Percentiles rank a stretch among this genome's conserved stretches.
Conservation (phyloP, 352 stramenopile genomes). For the Phytophthora pseudosyringae region DNA sequence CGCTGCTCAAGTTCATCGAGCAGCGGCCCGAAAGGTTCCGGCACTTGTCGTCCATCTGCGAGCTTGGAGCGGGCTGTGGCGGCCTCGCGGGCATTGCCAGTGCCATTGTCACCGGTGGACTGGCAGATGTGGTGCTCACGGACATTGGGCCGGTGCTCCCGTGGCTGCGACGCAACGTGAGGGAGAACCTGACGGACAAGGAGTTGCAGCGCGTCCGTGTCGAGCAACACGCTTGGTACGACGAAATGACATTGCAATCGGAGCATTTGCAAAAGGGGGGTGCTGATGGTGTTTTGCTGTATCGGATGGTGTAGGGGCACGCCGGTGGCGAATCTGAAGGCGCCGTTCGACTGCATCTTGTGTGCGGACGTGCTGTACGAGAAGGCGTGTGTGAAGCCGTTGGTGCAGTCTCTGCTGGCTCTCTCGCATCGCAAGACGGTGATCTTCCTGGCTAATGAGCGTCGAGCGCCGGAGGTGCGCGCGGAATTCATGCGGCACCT, state of each 20-base stretch:
- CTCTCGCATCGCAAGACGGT: conserved; percentile 80
- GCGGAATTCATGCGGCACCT: conserved; percentile 75
- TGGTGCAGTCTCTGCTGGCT: conserved; percentile 83
- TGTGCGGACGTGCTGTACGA: conserved; percentile 87
- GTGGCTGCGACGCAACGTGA: conserved; percentile 80
- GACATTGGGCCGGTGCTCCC: conserved; percentile 80
- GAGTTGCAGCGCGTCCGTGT: conserved; percentile 68
- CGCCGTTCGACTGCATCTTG: conserved; percentile 83
- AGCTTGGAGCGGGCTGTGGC: conserved; percentile 78
- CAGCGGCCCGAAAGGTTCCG: conserved; percentile 56
- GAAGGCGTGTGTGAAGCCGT: conserved; percentile 71
- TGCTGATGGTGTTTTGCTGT: conserved; percentile 12
- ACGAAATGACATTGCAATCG: background rate
- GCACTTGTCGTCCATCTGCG: conserved; percentile 68
- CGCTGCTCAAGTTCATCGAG: conserved; percentile 87
- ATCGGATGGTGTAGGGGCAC: conserved; percentile 54
- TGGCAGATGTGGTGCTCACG: conserved; percentile 74
- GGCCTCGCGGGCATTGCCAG: conserved; percentile 75
- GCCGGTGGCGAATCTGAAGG: conserved; percentile 50
- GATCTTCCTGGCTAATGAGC: conserved; percentile 81
- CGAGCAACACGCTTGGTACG: conserved; percentile 61
- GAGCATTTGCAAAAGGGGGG: background rate
- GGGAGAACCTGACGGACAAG: conserved; percentile 61
- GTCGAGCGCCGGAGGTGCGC: conserved; percentile 61
- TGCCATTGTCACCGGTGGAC: conserved; percentile 65